These are phyloP conservation scores for Amesomyces nigricolor DNA, from an alignment of 2,329 filamentous ascomycete genomes.

Conservation along the genomic window DNA sequence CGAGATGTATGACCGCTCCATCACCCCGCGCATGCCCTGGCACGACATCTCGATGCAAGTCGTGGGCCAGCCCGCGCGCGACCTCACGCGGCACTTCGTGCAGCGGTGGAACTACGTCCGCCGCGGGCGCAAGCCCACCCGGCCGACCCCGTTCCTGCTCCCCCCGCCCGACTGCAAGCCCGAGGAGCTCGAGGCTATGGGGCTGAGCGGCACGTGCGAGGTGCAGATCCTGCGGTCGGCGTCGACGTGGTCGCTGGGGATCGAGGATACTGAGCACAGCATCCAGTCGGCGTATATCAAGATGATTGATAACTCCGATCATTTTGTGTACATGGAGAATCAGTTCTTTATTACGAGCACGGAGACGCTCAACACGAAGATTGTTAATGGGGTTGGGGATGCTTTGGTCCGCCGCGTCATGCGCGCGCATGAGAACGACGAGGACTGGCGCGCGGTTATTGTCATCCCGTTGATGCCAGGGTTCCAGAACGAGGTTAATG, in stretches of 20 bases:
- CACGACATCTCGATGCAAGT: constrained; percentile 98
- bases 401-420: constrained; percentile 89
- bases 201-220: constrained; percentile 89
- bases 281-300: constrained; percentile 95
- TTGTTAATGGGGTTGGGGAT: constrained; percentile 90
- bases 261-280: constrained; percentile 81
- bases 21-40: constrained; percentile 93
- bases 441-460: constrained; percentile 86
- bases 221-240: constrained; percentile 93
- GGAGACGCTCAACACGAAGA: constrained; percentile 78
- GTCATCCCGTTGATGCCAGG: constrained; percentile 96
- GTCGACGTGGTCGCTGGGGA: constrained; percentile 85
- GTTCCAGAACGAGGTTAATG: constrained; percentile 93
- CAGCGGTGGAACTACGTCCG: constrained; percentile 98
- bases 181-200: constrained; percentile 79
- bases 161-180: constrained; percentile 88
- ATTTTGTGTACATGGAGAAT: constrained; percentile 98
- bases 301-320: constrained; percentile 89
- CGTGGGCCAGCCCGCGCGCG: constrained; percentile 88
- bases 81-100: constrained; percentile 92
- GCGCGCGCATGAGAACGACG: constrained; percentile 72
- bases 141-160: constrained; percentile 87
- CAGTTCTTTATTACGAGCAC: constrained; percentile 97
- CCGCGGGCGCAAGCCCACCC: constrained; percentile 84
- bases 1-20: constrained; percentile 94